phyloP scores from a whole-genome alignment of 2,329 filamentous ascomycete genomes.

The Verticillium nubilum region DNA sequence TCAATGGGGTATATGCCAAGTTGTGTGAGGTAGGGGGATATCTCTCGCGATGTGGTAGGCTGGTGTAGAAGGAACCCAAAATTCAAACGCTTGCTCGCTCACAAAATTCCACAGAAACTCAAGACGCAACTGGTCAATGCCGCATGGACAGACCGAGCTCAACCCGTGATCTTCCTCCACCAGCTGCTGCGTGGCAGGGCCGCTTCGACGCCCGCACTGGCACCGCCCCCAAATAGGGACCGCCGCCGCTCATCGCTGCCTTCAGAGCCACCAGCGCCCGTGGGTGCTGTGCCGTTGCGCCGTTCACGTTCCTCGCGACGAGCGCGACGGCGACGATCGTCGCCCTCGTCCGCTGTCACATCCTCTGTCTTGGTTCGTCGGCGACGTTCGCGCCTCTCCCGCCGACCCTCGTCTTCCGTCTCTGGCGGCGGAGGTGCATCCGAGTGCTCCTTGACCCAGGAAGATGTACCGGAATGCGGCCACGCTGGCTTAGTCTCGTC shows the following conservation, averaged over 20 bases:
- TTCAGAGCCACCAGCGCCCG: conserved; percentile 25
- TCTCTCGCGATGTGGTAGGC: conserved; percentile 3
- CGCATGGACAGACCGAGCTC: conserved; percentile 4
- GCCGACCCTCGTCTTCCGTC: conserved; percentile 44
- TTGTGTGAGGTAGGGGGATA: neutral
- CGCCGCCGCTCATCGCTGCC: conserved; percentile 40
- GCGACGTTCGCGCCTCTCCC: conserved; percentile 40
- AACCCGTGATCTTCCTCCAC: conserved; percentile 53
- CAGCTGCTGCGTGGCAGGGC: conserved; percentile 48
- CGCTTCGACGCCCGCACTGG: conserved; percentile 28
- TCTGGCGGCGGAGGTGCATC: conserved; percentile 55
- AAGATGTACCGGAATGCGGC: conserved; percentile 60
- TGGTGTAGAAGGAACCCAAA: conserved; percentile 7
- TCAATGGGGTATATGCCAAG: conserved; percentile 6
- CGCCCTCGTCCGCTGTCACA: conserved; percentile 31
- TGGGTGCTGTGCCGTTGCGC: conserved; percentile 18
- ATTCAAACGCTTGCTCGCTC: conserved; percentile 7
- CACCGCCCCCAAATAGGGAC: conserved; percentile 23
- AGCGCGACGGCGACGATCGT: conserved; percentile 36
- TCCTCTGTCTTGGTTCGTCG: conserved; percentile 35
- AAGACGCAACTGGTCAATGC: conserved; percentile 1
- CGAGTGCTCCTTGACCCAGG: conserved; percentile 61
- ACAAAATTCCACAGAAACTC: conserved; percentile 2
- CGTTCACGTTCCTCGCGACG: conserved; percentile 38
- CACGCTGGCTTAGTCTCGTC: conserved; percentile 35